These are phyloP conservation scores for Colletotrichum phormii DNA, from an alignment of 2,329 filamentous ascomycete genomes.

Conservation along the genomic window DNA sequence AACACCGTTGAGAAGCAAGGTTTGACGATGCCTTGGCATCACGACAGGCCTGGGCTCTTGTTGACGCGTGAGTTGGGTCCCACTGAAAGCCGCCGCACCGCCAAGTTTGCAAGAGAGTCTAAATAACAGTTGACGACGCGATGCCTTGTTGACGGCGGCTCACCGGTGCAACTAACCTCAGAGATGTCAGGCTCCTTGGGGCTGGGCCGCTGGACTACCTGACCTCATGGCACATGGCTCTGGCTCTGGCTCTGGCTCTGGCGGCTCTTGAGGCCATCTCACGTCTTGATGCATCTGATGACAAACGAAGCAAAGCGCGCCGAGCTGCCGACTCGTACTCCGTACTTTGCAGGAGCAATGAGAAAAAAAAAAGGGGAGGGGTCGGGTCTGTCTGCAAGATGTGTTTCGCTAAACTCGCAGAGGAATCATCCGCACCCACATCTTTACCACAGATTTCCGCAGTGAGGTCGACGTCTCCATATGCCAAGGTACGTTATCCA, in stretches of 20 bases:
- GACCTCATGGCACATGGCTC: too few relatives aligned
- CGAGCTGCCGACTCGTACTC: conserved; percentile 12
- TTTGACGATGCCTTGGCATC: neutral
- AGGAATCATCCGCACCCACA: conserved; percentile 24
- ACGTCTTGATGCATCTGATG: neutral
- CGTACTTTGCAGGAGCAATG: conserved; percentile 2
- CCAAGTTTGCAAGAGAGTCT: neutral
- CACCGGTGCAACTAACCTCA: neutral
- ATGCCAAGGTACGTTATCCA: conserved; percentile 25
- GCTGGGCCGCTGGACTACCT: neutral
- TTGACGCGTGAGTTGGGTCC: neutral
- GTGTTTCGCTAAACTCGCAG: conserved; percentile 27
- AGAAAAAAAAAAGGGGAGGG: conserved; percentile 11
- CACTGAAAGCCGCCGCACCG: neutral
- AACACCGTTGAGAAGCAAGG: conserved; percentile 4
- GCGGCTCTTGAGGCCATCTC: neutral
- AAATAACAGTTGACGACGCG: neutral
- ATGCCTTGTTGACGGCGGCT: neutral
- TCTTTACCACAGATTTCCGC: conserved; percentile 28
- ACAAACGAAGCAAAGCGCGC: conserved; percentile 17
- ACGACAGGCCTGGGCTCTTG: neutral
- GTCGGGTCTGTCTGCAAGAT: conserved; percentile 10
- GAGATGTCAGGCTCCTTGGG: neutral
- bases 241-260: too few relatives aligned
- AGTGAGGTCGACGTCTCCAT: conserved; percentile 27